Evolutionary conservation across 2,329 filamentous ascomycete species (phyloP), one percentile per base, ranked within the genome.

Genomic region (Chaetothyriales sp.): DNA sequence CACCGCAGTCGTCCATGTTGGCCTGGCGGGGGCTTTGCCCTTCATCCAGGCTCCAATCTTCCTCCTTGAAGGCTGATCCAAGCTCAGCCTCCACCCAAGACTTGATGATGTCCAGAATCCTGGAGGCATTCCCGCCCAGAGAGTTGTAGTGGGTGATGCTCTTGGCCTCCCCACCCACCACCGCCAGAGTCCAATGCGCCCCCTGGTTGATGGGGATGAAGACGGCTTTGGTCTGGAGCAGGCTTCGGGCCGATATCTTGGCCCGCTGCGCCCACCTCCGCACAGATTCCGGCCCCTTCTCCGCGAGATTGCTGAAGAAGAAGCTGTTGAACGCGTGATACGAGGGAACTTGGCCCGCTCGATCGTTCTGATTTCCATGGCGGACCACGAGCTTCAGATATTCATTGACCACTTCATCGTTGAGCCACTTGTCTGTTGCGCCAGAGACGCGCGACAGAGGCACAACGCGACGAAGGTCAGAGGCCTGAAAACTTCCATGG

Each of bases 81-180:
- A 74, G 62, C 58, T 74, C 70, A 2, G 60, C 62, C 22, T 57
- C 55, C 8, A 74, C 64, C 69, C 69, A 73, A 15, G 55, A 54
- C 53, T 72, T 67, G 43, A 68, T 59, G 1, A 60, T 62, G 4
- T 53, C 58, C 4, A 73, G 59, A 51, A 68, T 66, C 5, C 51
- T 48, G 12, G 25, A 45, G 2, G 66, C 64, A 3, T 56, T 54
- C 1, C 64, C 62, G 2, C 66, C 65, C 28, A 74, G 55, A 3
- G 68, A 71, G 59, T 74, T 71, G 51, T 71, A 73, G 54, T 74
- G 66, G 49, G 73, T 70, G 49, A 74, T 70, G 1, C 65, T 68
- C 43, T 65, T 65, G 43, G 63, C 63, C 12, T 53, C 53, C 5
- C 71, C 71, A n/a, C 64, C 67, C 32, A 74, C 63, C 20, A 73